phyloP scores from a whole-genome alignment of 257 asterid genomes.

The Primulina tabacum region DNA sequence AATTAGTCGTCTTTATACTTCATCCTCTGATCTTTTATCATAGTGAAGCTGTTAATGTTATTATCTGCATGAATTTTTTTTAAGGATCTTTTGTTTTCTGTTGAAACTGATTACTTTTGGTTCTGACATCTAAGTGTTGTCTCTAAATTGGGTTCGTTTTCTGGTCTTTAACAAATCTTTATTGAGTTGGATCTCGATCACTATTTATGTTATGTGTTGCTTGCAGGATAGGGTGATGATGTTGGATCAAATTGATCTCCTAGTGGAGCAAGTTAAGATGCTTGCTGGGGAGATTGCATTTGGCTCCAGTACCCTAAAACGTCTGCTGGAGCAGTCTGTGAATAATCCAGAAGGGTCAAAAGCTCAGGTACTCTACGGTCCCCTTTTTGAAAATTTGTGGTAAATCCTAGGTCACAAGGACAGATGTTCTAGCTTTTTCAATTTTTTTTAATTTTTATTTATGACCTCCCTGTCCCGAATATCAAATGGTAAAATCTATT shows the following conservation, averaged over 20 bases:
- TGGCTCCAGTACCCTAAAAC: slow-evolving; percentile 86
- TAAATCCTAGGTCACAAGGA: not conserved
- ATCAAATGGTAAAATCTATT: not conserved
- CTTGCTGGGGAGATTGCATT: slow-evolving; percentile 99
- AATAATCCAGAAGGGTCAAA: slow-evolving; percentile 80
- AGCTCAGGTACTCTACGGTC: slow-evolving; percentile 50
- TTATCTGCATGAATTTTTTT: slow-evolving; percentile 7
- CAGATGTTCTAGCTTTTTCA: no score
- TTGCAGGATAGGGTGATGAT: slow-evolving; percentile 68
- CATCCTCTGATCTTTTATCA: not conserved
- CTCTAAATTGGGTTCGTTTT: slow-evolving; percentile 5
- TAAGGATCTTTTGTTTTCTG: not conserved
- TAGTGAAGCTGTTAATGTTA: slow-evolving; percentile 7
- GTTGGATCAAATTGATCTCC: slow-evolving; percentile 90
- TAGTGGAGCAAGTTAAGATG: slow-evolving; percentile 97
- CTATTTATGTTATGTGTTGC: slow-evolving; percentile 23
- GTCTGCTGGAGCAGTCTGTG: slow-evolving; percentile 72
- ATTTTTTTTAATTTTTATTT: no score
- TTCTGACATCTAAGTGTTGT: slow-evolving; percentile 4
- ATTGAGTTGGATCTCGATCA: slow-evolving; percentile 18
- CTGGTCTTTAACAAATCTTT: slow-evolving; percentile 7
- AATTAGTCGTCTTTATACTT: not conserved
- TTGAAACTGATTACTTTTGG: slow-evolving; percentile 8
- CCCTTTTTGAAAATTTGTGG: slow-evolving; percentile 8
- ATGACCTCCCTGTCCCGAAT: not conserved